Conservation (phyloP, 805 yeast genomes). For the Candida sonorensis region DNA sequence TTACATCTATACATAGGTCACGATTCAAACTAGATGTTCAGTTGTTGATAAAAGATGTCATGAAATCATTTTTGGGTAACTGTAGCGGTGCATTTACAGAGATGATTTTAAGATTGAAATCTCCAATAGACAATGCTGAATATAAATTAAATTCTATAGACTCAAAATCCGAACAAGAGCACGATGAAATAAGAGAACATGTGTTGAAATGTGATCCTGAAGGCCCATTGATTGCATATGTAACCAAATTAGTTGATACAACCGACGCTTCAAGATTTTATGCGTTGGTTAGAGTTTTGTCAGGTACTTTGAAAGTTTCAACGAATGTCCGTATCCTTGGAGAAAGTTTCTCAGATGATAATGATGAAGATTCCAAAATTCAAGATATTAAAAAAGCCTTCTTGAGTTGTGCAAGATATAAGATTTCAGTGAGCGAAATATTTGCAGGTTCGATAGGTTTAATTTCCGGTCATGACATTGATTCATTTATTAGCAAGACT, state of each 20-base stretch:
- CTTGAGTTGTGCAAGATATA: conserved; percentile 68
- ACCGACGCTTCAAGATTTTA: conserved; percentile 44
- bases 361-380: conserved; percentile 42
- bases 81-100: conserved; percentile 47
- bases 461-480: conserved; percentile 51
- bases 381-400: conserved; percentile 37
- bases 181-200: conserved; percentile 9
- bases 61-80: conserved; percentile 45
- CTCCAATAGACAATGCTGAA: conserved; percentile 32
- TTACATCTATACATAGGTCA: conserved; percentile 32
- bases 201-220: conserved; percentile 29
- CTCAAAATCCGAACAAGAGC: conserved; percentile 19
- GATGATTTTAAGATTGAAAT: conserved; percentile 29
- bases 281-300: conserved; percentile 54
- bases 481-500: conserved; percentile 45
- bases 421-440: conserved; percentile 44
- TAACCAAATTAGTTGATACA: conserved; percentile 51
- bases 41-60: conserved; percentile 48
- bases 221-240: conserved; percentile 44
- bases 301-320: conserved; percentile 51
- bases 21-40: conserved; percentile 48
- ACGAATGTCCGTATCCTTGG: conserved; percentile 49
- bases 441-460: conserved; percentile 65
- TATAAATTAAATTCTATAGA: conserved; percentile 19
- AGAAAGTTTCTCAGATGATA: conserved; percentile 41